phyloP scores from a whole-genome alignment of 2,329 filamentous ascomycete genomes.

The Madurella mycetomatis region DNA sequence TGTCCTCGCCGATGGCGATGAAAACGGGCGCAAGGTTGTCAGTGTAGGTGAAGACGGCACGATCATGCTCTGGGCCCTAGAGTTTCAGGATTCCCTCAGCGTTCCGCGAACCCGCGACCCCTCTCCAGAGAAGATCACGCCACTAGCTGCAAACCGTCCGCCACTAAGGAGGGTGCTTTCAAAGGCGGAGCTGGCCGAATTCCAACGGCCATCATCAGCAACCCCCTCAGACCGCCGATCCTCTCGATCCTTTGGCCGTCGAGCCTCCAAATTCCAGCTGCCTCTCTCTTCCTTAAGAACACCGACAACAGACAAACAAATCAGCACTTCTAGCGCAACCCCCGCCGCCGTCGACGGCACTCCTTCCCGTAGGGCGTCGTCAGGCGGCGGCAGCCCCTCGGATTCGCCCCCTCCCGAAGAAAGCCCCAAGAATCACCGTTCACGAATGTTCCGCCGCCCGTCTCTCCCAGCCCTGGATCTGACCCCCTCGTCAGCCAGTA shows the following conservation, averaged over 20 bases:
- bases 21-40: constrained; percentile 56
- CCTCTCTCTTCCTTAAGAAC: constrained; percentile 34
- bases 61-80: constrained; percentile 72
- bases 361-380: constrained; percentile 45
- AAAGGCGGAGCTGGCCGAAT: constrained; percentile 79
- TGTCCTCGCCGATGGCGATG: constrained; percentile 60
- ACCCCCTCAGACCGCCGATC: constrained; percentile 49
- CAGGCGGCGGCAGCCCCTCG: constrained; percentile 36
- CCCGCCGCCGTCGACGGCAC: constrained; percentile 36
- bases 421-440: constrained; percentile 41
- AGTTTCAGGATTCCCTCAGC: constrained; percentile 43
- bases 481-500: constrained; percentile 23
- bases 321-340: constrained; percentile 38
- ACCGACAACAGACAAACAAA: constrained; percentile 37
- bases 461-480: constrained; percentile 50
- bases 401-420: constrained; percentile 42
- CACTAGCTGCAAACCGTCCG: constrained; percentile 53
- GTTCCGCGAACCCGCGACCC: constrained; percentile 46
- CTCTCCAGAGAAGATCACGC: constrained; percentile 48
- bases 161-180: constrained; percentile 83
- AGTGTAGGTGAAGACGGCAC: constrained; percentile 77
- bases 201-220: constrained; percentile 51
- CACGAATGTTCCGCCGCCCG: constrained; percentile 45
- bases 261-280: constrained; percentile 50
- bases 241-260: constrained; percentile 49